These are phyloP conservation scores for Saprolegnia parasitica DNA, from an alignment of 352 stramenopile species.

Conservation along the genomic window DNA sequence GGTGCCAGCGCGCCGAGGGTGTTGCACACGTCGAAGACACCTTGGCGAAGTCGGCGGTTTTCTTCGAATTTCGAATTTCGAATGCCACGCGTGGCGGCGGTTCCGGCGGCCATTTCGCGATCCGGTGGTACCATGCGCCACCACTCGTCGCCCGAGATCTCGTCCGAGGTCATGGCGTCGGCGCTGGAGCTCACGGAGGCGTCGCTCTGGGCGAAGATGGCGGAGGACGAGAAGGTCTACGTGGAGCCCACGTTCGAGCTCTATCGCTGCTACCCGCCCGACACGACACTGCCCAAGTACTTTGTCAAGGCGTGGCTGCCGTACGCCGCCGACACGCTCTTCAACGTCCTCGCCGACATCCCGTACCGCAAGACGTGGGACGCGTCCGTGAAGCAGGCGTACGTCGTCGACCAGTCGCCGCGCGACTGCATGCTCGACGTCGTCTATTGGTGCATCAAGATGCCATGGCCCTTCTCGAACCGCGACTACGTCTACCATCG, in stretches of 20 bases:
- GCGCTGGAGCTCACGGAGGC: slow-evolving; percentile 7
- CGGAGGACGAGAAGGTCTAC: slow-evolving; percentile 54
- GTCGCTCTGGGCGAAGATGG: neutral
- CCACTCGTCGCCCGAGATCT: slow-evolving; percentile 3
- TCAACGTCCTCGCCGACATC: slow-evolving; percentile 57
- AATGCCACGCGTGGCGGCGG: no score
- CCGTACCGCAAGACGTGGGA: slow-evolving; percentile 59
- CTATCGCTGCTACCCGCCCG: slow-evolving; percentile 46
- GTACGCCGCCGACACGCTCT: slow-evolving; percentile 61
- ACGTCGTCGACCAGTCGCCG: slow-evolving; percentile 41
- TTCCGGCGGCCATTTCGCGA: no score
- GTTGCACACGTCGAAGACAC: no score
- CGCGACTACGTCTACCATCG: slow-evolving; percentile 79
- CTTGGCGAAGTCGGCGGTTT: no score
- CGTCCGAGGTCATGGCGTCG: neutral
- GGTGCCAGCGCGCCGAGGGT: no score
- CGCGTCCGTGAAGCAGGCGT: slow-evolving; percentile 40
- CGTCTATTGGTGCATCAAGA: slow-evolving; percentile 51
- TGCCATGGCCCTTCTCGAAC: slow-evolving; percentile 64
- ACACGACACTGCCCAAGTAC: slow-evolving; percentile 60
- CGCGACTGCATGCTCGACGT: slow-evolving; percentile 45
- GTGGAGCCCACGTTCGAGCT: slow-evolving; percentile 68
- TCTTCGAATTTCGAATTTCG: no score
- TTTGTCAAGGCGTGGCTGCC: slow-evolving; percentile 68
- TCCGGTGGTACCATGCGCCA: neutral